Base-by-base conservation (phyloP, 345 rosid species). In the Gossypium thurberi region DNA sequence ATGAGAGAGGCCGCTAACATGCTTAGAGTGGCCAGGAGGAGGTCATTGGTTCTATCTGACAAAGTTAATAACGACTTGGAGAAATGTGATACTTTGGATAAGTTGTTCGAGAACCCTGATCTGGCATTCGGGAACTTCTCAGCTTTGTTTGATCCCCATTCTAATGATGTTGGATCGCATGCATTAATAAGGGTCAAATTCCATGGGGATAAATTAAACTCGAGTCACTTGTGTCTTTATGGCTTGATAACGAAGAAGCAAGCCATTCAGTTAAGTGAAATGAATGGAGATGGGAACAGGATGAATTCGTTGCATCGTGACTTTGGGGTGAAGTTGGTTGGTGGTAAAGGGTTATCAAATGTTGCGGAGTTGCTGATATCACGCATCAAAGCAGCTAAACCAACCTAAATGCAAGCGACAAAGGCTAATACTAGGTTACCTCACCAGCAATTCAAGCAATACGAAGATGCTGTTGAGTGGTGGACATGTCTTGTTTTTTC, bases 1-100 rank as follows among this genome's bases (percentile, higher is more conserved):
- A 93, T 95, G 99, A 91, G 98, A 75, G 98, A 95, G 81, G 98
- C 98, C 8, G 96, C 98, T 46, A 90, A 87, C 73, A 91, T 91
- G 28, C 84, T 87, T 70, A 87, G 96, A 76, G 90, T 87, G 70
- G 85, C 93, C 28, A 90, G 84, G 80, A 86, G 86, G 81, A 86
- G 96, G 78, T 74, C 85, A 17, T 69, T 78, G 33, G 51, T 77
- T 47, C 74, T 65, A 47, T 69, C 76, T 43, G 50, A 76, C 74
- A 84, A 81, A 75, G 75, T 25, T 40, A 47, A 65, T 66, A 72
- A 69, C 74, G 83, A 78, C 18, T 26, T 43, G 9, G 79, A 75
- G 55, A 86, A 79, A 76, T 56, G 10, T 51, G 79, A 73, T 4
- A 48, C 71, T 61, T 74, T 89, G 81, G 78, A 76, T 52, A 73